Conservation (phyloP, 2,329 filamentous ascomycete species). For the Ophioceras dolichostomum region DNA sequence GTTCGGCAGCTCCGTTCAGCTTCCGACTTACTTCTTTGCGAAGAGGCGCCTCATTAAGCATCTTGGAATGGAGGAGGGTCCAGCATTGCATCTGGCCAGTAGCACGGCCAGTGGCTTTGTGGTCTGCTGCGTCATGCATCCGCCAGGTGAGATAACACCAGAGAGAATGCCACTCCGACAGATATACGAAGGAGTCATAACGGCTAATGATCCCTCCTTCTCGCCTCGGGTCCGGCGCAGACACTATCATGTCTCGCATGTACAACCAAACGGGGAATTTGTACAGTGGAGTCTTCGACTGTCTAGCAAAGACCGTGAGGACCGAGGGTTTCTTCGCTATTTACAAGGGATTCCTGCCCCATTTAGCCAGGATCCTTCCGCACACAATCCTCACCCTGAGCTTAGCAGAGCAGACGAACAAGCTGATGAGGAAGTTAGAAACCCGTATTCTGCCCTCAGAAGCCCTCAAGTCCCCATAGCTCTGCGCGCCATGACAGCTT, state of each 20-base stretch:
- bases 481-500: too few species aligned
- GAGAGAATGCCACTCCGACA: too few species aligned
- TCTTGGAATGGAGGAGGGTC: constrained; percentile 80
- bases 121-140: constrained; percentile 96
- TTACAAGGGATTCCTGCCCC: constrained; percentile 95
- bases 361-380: constrained; percentile 84
- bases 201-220: background rate
- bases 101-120: constrained; percentile 88
- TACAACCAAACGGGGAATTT: constrained; percentile 98
- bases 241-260: constrained; percentile 96
- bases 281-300: constrained; percentile 91
- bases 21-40: constrained; percentile 96
- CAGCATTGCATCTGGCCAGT: constrained; percentile 76
- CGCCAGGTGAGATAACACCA: constrained; percentile 57
- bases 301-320: constrained; percentile 76
- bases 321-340: constrained; percentile 87
- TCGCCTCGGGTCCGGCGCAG: too few species aligned
- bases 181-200: too few species aligned
- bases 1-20: constrained; percentile 88
- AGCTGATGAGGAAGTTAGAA: constrained; percentile 74
- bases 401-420: constrained; percentile 94
- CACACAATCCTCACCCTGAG: constrained; percentile 91
- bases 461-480: constrained; percentile 8
- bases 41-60: constrained; percentile 77
- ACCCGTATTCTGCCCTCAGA: constrained; percentile 32